Base-by-base conservation (phyloP, 371 early-diverging fungal genomes). In the Parasitella parasitica region DNA sequence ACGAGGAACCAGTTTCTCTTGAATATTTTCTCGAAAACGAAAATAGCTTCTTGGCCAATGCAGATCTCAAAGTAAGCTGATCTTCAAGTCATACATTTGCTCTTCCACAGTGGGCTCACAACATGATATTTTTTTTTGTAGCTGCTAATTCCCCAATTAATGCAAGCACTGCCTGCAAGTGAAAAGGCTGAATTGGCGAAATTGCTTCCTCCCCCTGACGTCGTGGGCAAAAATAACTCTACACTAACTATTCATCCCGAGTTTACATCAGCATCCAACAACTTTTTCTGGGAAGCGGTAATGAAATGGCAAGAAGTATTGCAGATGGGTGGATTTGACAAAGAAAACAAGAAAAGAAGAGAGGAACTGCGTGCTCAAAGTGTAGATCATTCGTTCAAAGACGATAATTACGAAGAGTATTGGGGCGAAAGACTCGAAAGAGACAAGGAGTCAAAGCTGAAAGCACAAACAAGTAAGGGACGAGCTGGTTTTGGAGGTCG, bases 381-480 rank as follows among this genome's bases (percentile, higher is more conserved):
- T 2, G 35, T 30, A 24, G 52, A 37, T 20, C 12, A 22, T 16
- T 43, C 20, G 0, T 63, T 63, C 15, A 63, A 63, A 27, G 64
- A 63, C 15, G 64, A 63, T 4, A 57, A 63, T n/a, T 63, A 63
- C 20, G 64, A 63, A 57, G 41, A n/a, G n/a, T 63, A 63, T 18
- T 63, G 58, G 57, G 57, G 64, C 2, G 64, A 57, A 13, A 38
- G 57, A 12, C 11, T 63, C 3, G 41, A 57, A 35, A 39, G 32
- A n/a, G 38, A 51, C 20, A 51, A n/a, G 15, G 15, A 49, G 28
- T 28, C 48, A 0, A 48, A 27, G 27, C 26, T 12, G 26, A 26
- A 13, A 27, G 49, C 12, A 15, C 27, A 20, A 22, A 43, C 9
- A 43, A 11, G 43, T 9, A 20, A 8, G 2, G 8, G 8, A 20